Percentiles rank a stretch among this genome's conserved stretches.
Conservation (phyloP, 345 rosid genomes). For the Gossypium australe region DNA sequence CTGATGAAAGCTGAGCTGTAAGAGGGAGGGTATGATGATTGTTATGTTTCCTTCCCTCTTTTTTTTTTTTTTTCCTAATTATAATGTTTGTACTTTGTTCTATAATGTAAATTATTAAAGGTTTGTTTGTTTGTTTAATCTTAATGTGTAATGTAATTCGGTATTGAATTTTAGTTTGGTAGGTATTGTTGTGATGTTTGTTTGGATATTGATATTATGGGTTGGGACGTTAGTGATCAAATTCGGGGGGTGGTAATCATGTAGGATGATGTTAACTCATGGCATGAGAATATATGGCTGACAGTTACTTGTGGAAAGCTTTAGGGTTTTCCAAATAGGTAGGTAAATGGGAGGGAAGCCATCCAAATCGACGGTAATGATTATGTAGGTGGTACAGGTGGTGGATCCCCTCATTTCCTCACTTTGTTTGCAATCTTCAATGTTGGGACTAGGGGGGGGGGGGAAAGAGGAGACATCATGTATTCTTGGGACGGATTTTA, state of each 20-base stretch:
- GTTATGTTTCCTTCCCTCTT: background rate
- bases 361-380: background rate
- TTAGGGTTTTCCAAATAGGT: too few relatives aligned
- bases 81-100: background rate
- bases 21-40: conserved; percentile 24
- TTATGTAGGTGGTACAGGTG: background rate
- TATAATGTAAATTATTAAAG: background rate
- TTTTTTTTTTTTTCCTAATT: background rate
- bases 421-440: background rate
- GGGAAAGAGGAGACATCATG: too few relatives aligned
- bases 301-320: too few relatives aligned
- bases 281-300: too few relatives aligned
- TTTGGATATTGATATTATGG: too few relatives aligned
- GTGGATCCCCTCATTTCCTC: background rate
- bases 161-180: too few relatives aligned
- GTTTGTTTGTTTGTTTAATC: background rate
- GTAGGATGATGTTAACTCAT: too few relatives aligned
- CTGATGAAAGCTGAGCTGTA: conserved; percentile 25
- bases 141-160: background rate
- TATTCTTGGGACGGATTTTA: too few relatives aligned
- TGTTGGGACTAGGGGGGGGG: background rate
- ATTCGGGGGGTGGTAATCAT: too few relatives aligned
- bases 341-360: background rate
- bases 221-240: too few relatives aligned
- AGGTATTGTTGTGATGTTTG: too few relatives aligned